Percentiles rank a stretch among this genome's conserved stretches.
These are phyloP conservation scores for Mytilinidion resinicola DNA, from an alignment of 495 filamentous ascomycete species.

Conservation along the genomic window DNA sequence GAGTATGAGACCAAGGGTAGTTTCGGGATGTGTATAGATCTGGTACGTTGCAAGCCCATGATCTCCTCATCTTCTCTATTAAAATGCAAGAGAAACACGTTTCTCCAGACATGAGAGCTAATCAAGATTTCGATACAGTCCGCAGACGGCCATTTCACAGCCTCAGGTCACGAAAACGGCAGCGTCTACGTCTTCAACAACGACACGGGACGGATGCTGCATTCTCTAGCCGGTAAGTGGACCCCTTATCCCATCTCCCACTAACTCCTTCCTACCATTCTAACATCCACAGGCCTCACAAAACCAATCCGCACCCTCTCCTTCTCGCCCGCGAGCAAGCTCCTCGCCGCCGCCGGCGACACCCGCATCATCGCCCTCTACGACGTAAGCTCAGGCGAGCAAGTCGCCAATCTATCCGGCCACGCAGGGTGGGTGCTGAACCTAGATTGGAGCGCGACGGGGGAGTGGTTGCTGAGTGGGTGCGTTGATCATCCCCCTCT, in stretches of 20 bases:
- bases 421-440: constrained; percentile 82
- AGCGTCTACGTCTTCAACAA: constrained; percentile 94
- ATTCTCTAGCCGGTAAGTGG: constrained; percentile 70
- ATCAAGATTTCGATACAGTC: constrained; percentile 40
- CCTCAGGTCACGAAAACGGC: constrained; percentile 88
- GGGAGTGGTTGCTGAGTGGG: constrained; percentile 87
- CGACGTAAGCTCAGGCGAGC: constrained; percentile 85
- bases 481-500: constrained; percentile 33
- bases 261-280: not conserved
- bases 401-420: constrained; percentile 75
- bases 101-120: not conserved
- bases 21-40: constrained; percentile 82
- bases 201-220: constrained; percentile 73
- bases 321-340: constrained; percentile 77
- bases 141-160: constrained; percentile 73
- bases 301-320: constrained; percentile 76
- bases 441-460: constrained; percentile 88
- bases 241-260: not conserved
- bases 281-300: constrained; percentile 56
- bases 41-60: constrained; percentile 44
- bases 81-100: not conserved
- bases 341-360: constrained; percentile 90
- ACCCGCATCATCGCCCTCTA: constrained; percentile 83
- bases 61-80: not conserved
- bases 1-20: constrained; percentile 86